Evolutionary conservation across 768 basidiomycete genomes (phyloP).

Genomic region (Lanmaoa rubissima): DNA sequence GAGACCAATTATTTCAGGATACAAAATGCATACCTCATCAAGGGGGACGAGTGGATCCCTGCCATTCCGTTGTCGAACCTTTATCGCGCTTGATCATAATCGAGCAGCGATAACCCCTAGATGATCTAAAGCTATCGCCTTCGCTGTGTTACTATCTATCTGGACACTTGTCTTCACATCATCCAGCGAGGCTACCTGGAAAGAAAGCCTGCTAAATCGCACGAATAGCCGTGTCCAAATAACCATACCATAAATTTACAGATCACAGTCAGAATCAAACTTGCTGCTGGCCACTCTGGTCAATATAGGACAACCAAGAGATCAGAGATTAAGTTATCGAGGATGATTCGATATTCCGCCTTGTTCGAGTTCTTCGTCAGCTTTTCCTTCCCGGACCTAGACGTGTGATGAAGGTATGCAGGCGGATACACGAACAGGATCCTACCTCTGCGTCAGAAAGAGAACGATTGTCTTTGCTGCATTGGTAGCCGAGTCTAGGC

Average conservation of each 20-base stretch:
- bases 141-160: conserved; percentile 79
- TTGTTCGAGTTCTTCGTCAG: conserved; percentile 90
- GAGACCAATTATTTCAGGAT: background rate
- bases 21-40: conserved; percentile 57
- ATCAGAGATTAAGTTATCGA: conserved; percentile 89
- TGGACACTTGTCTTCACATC: conserved; percentile 68
- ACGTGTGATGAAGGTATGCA: conserved; percentile 1
- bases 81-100: conserved; percentile 61
- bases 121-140: conserved; percentile 89
- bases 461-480: conserved; percentile 82
- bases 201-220: background rate
- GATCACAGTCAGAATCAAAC: conserved; percentile 71
- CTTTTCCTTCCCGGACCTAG: conserved; percentile 82
- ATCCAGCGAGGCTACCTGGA: conserved; percentile 76
- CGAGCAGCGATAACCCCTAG: conserved; percentile 87
- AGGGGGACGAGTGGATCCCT: conserved; percentile 50
- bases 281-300: conserved; percentile 97
- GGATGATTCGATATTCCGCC: conserved; percentile 88
- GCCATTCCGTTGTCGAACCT: conserved; percentile 31
- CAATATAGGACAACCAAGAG: conserved; percentile 84
- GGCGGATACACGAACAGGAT: background rate
- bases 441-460: conserved; percentile 67
- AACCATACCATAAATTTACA: conserved; percentile 78
- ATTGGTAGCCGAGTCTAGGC: conserved; percentile 78
- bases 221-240: background rate